phyloP scores from a whole-genome alignment of 306 rosid genomes.

The Gastrolobium villosum region DNA sequence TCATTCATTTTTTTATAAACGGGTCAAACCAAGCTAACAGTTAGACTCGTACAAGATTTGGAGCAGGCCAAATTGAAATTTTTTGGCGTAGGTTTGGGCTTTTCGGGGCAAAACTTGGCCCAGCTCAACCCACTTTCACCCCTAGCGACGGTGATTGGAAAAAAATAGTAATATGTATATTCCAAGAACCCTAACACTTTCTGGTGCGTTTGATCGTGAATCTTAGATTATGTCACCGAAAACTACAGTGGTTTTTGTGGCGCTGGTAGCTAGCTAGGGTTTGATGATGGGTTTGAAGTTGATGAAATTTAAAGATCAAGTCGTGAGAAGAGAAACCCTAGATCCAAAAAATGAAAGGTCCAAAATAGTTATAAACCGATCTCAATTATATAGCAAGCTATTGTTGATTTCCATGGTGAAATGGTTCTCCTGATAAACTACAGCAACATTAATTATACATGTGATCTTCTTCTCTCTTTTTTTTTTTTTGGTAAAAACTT shows the following conservation, averaged over 20 bases:
- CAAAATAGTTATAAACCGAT: constrained; percentile 51
- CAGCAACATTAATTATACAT: constrained; percentile 90
- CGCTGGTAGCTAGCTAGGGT: constrained; percentile 64
- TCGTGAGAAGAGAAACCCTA: constrained; percentile 88
- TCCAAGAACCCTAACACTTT: constrained; percentile 46
- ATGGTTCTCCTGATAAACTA: constrained; percentile 90
- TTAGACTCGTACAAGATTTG: no score
- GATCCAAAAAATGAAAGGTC: constrained; percentile 97
- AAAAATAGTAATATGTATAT: constrained; percentile 7
- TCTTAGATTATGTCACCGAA: constrained; percentile 34
- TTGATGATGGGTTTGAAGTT: constrained; percentile 48
- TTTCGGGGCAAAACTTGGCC: no score
- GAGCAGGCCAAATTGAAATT: no score
- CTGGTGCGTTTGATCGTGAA: constrained; percentile 41
- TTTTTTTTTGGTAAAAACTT: no score
- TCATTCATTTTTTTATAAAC: no score
- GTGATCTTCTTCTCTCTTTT: constrained; percentile 39
- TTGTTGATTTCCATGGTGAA: constrained; percentile 95
- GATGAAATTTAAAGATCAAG: constrained; percentile 50
- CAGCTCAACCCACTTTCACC: no score
- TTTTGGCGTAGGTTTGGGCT: no score
- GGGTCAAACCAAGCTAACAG: no score
- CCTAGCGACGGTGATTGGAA: neutral
- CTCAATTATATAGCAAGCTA: constrained; percentile 8
- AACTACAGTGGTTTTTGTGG: constrained; percentile 17